Base-by-base conservation (phyloP, 2,329 filamentous ascomycete species). In the Fusarium sp. region DNA sequence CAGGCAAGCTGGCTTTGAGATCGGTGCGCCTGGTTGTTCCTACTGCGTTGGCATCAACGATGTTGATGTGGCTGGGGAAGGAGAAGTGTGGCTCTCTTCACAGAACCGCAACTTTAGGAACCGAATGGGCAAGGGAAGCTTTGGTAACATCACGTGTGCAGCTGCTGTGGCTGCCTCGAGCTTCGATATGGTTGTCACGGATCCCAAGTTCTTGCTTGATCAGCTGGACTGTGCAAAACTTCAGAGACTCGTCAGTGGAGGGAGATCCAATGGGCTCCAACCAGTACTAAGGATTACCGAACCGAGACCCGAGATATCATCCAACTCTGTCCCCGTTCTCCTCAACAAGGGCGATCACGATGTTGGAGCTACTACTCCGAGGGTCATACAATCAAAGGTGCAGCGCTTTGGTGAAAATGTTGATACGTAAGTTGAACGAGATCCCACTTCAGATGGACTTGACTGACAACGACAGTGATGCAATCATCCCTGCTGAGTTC, bases 401-500 rank as follows among this genome's bases (percentile, higher is more conserved):
- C 45, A 48, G 5, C 14, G 45, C 17, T 48, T 48, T 17, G 45
- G 26, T 3, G 26, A 48, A 6, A 48, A 48, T 13, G 26, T 48
- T 17, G 45, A 48, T 17, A 48, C 26, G 26, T 51, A 14, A 51
- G 47, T 18, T 12, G 14, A 33, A 3, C 7, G 0, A 18, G 15
- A 17, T 18, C 3, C 5, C 0, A 24, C 9, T 7, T n/a, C 1
- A 10, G 7, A 33, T 0, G 26, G 10, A 7, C 10, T n/a, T 18
- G 28, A 18, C 31, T 51, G 22, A 51, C 31, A 14, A 7, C 0
- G 0, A 35, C 3, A 51, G 48, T 3, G 48, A 35, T 51, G 48
- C 48, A 5, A 35, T 35, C 6, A 66, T 59, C 9, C 60, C 68
- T 17, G 69, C 67, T 20, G 74, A 75, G 28, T 72, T 72, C 24